phyloP scores from a whole-genome alignment of 148 eudicot genomes.

The Bassia scoparia region DNA sequence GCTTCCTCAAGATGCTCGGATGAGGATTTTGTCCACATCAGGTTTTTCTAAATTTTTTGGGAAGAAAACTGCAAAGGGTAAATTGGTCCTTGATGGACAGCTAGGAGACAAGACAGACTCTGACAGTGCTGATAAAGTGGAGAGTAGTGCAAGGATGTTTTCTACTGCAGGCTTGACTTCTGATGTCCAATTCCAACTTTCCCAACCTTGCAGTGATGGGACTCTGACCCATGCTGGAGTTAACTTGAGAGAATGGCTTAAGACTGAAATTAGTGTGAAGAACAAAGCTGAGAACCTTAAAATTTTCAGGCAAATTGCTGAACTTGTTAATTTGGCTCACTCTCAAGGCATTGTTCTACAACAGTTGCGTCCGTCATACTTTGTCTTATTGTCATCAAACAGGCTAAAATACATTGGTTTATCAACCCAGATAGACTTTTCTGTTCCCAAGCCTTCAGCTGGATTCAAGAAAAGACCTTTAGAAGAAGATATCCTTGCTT shows the following conservation, averaged over 20 bases:
- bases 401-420: conserved; percentile 46
- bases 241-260: conserved; percentile 58
- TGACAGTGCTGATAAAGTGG: conserved; percentile 13
- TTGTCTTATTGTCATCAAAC: conserved; percentile 30
- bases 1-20: conserved; percentile 28
- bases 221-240: conserved; percentile 21
- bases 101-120: conserved; percentile 13
- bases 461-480: conserved; percentile 33
- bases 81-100: conserved; percentile 26
- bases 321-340: conserved; percentile 44
- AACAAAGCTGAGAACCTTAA: conserved; percentile 38
- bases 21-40: conserved; percentile 37
- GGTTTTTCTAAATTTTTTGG: conserved; percentile 43
- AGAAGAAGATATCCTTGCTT: conserved; percentile 23
- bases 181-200: conserved; percentile 16
- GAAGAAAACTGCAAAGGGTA: conserved; percentile 33
- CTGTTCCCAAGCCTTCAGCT: conserved; percentile 2
- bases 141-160: conserved; percentile 9
- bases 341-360: conserved; percentile 39
- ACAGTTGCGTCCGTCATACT: conserved; percentile 42
- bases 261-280: conserved; percentile 25
- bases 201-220: conserved; percentile 18
- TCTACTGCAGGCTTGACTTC: conserved; percentile 13
- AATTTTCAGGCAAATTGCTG: conserved; percentile 46
- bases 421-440: conserved; percentile 20